Evolutionary conservation across 306 rosid species (phyloP), one percentile per base, ranked within the genome.

Genomic region (Malus asiatica): DNA sequence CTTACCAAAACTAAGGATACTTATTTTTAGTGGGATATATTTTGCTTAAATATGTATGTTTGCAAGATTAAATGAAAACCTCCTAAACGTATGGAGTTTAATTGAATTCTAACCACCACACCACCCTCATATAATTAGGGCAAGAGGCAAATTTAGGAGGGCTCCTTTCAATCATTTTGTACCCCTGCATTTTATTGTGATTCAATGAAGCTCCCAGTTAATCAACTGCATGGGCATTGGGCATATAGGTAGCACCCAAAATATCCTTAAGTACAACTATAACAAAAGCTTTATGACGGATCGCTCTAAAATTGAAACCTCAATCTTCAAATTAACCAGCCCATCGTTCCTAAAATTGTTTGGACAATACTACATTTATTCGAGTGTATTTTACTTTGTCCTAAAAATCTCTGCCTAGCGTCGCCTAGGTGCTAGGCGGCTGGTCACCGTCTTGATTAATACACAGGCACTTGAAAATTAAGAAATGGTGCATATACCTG

Each of bases 181-280:
- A 22, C 35, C 22, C n/a, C 3, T 57, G 9, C 16, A 15, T n/a
- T 35, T 35, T 72, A 57, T 35, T 62, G 8, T 8, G 40, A 15
- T 29, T 29, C 40, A 27, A 62, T 14, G 40, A 62, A 62, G 16
- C 22, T 6, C 19, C 5, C 1, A n/a, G 5, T 14, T 15, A 62
- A 62, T 71, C 32, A 71, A 52, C 6, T 19, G 12, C 64, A 57
- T 33, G n/a, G n/a, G n/a, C n/a, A n/a, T n/a, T n/a, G n/a, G 65
- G 70, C 74, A 66, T 66, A 53, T 66, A 57, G 59, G 53, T 73
- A 55, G 74, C 74, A 46, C 73, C 61, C 40, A 66, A 57, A 72
- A 62, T 72, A 44, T 48, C 59, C 74, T 68, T 10, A 77, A 33
- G 58, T 53, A 76, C 25, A 8, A 11, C 58, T 4, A 33, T 33